A percentile compares a stretch with the other conserved stretches of the same genome.
These are phyloP conservation scores for Blastobotrys peoriensis DNA, from an alignment of 805 yeast genomes.

Conservation along the genomic window DNA sequence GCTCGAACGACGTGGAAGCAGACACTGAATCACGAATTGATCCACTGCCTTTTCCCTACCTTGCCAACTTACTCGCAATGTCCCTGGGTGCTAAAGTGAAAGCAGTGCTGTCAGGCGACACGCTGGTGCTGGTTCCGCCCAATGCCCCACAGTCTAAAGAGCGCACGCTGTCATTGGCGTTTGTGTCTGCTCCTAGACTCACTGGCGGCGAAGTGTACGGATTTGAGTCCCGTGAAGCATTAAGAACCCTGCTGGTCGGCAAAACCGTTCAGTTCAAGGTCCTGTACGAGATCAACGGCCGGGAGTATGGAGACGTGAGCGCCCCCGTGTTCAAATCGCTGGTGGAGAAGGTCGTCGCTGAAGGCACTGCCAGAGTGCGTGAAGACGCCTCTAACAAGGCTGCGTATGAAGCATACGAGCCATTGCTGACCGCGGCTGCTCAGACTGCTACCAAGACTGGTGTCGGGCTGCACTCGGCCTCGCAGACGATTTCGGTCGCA, in stretches of 20 bases:
- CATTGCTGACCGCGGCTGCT: conserved; percentile 29
- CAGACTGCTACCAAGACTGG: conserved; percentile 43
- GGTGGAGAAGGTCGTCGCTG: conserved; percentile 46
- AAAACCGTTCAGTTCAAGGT: conserved; percentile 55
- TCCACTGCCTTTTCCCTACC: no score
- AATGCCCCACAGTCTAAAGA: conserved; percentile 41
- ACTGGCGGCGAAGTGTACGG: conserved; percentile 38
- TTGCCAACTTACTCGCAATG: no score
- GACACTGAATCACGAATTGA: no score
- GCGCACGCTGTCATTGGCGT: conserved; percentile 57
- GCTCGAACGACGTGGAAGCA: no score
- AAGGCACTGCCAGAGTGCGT: conserved; percentile 59
- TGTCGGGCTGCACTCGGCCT: conserved; percentile 51
- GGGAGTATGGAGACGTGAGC: conserved; percentile 67
- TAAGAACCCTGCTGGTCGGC: conserved; percentile 59
- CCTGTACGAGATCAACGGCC: conserved; percentile 41
- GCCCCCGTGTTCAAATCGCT: conserved; percentile 59
- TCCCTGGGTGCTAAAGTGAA: conserved; percentile 53
- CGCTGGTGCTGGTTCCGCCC: conserved; percentile 52
- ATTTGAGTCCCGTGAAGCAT: conserved; percentile 54
- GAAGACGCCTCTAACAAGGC: conserved; percentile 40
- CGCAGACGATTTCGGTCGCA: conserved; percentile 17
- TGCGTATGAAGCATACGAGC: conserved; percentile 38
- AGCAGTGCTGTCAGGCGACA: conserved; percentile 65
- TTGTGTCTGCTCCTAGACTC: conserved; percentile 53